phyloP scores from a whole-genome alignment of 2,329 filamentous ascomycete species.

The Ophiobolus disseminans region DNA sequence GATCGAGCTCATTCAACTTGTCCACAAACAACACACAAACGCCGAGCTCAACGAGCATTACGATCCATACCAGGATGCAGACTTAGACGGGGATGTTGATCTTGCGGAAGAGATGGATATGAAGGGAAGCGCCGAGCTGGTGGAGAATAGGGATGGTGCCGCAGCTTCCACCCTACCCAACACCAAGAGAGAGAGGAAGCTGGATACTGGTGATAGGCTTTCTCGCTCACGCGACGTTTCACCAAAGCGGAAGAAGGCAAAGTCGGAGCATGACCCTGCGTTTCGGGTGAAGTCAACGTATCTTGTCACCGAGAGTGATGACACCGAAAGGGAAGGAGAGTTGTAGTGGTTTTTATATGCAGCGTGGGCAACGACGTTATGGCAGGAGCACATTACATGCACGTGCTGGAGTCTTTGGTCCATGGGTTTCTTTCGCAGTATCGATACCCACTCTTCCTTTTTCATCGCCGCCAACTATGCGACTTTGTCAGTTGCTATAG shows the following conservation, averaged over 20 bases:
- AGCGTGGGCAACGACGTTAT: no score
- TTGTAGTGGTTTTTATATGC: no score
- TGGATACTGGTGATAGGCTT: neutral
- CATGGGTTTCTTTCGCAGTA: no score
- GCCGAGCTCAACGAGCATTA: conserved; percentile 23
- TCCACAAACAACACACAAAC: conserved; percentile 11
- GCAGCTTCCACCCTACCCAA: neutral
- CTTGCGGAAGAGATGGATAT: neutral
- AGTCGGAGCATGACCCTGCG: neutral
- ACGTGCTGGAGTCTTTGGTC: no score
- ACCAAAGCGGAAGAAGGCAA: neutral
- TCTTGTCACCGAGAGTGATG: neutral
- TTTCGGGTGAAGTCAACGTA: neutral
- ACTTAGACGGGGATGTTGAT: neutral
- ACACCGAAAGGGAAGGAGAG: neutral
- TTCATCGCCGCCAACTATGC: no score
- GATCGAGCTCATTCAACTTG: conserved; percentile 29
- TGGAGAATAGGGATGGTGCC: neutral
- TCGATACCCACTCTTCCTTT: no score
- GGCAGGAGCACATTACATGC: no score
- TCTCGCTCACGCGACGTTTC: neutral
- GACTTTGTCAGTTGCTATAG: no score
- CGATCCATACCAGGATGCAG: conserved; percentile 3
- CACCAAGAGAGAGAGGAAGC: conserved; percentile 17
- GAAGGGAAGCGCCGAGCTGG: neutral